Percentiles rank a stretch among this genome's conserved stretches.
Evolutionary conservation across 2,329 filamentous ascomycete genomes (phyloP).

Genomic region (Chaetomiaceae sp.): DNA sequence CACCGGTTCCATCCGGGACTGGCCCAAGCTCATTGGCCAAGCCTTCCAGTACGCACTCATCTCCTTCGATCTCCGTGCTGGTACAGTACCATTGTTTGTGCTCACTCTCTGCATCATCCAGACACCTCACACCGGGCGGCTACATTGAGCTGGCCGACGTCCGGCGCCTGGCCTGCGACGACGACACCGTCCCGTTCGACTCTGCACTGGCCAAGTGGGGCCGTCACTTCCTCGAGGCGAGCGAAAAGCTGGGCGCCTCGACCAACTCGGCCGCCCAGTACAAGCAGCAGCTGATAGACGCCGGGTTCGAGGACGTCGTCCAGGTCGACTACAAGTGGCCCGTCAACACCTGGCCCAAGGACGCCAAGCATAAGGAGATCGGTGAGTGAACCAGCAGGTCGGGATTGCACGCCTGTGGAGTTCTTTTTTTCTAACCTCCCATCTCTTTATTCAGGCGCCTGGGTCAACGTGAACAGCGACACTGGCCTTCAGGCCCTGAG

Average conservation of each 20-base stretch:
- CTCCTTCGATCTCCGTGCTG: no score
- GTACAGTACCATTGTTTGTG: no score
- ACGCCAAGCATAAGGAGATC: constrained; percentile 41
- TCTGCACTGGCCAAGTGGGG: constrained; percentile 18
- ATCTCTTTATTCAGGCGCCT: no score
- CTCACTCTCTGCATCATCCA: no score
- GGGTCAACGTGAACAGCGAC: not conserved
- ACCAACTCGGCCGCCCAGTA: constrained; percentile 27
- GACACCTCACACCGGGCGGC: constrained; percentile 22
- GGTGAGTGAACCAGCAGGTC: not conserved
- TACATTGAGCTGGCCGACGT: constrained; percentile 10
- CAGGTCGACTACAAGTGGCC: constrained; percentile 43
- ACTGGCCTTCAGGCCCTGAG: constrained; percentile 2
- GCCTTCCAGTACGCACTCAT: constrained; percentile 24
- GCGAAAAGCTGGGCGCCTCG: constrained; percentile 5
- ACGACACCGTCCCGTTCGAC: constrained; percentile 28
- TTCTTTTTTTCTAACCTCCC: no score
- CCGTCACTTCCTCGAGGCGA: constrained; percentile 7
- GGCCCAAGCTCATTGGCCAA: constrained; percentile 23
- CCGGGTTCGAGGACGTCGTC: constrained; percentile 46
- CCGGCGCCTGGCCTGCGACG: constrained; percentile 29
- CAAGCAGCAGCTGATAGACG: constrained; percentile 38
- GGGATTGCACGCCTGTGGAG: no score
- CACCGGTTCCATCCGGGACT: constrained; percentile 27
- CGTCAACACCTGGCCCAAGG: constrained; percentile 43